Evolutionary conservation across 768 basidiomycete genomes (phyloP), one percentile per base, ranked within the genome.

Genomic region (Gelatoporia subvermispora): DNA sequence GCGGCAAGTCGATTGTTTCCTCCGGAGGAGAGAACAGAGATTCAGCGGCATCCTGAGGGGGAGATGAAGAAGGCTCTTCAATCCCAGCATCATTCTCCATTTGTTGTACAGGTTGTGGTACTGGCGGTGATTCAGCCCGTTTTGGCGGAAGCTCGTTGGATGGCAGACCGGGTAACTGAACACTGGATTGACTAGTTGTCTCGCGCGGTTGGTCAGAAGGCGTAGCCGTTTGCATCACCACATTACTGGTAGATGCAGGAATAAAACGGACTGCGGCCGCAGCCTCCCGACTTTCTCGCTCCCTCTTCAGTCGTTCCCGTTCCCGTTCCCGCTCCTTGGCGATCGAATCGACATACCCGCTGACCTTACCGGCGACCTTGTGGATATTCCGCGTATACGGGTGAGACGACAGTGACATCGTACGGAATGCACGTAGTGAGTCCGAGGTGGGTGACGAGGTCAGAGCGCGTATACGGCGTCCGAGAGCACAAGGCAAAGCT

Each of bases 251-350:
- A 31, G 28, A 7, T 13, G 13, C 28, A 5, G 13, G 7, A 13
- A 5, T 31, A 31, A 13, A 31, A 31, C 28, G 28, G 28, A 13
- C 28, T 31, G 49, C 44, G 2, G 38, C 34, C 31, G 49, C 50
- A n/a, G 47, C 45, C 13, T 51, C 51, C 21, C 50, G 72, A 34
- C 66, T 72, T 57, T 88, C 84, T 17, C 84, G 69, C 62, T 85
- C 86, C 41, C 76, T 70, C 55, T 81, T 80, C 41, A 88, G 72
- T 22, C 86, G 73, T 55, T 90, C 88, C 5, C 87, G 73, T 62
- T 93, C 89, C 48, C 74, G 72, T 51, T 92, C 90, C 16, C 90
- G 72, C 57, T 92, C 90, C 53, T 78, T 79, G 3, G 81, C 82
- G 4, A 90, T 76, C 8, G 77, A 76, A 48, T 92, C 90, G 5